These are phyloP conservation scores for Pichia phayaonensis DNA, from an alignment of 805 yeast genomes.

Conservation along the genomic window DNA sequence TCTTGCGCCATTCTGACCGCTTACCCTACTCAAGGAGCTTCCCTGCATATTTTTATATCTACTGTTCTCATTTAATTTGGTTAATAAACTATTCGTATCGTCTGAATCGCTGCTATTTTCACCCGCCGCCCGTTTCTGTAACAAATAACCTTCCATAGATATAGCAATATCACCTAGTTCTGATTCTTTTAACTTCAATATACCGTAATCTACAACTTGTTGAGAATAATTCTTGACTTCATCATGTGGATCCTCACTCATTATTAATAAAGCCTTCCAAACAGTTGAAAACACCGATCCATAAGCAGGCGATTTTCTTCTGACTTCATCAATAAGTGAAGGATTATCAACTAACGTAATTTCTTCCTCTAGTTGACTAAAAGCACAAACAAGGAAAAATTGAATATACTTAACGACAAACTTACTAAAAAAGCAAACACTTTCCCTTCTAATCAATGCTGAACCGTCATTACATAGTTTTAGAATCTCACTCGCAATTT, in stretches of 20 bases:
- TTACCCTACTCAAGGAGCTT: neutral
- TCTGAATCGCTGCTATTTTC: neutral
- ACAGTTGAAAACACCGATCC: conserved; percentile 80
- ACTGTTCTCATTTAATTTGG: neutral
- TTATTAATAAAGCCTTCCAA: conserved; percentile 77
- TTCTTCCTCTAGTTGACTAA: conserved; percentile 76
- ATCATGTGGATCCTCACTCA: conserved; percentile 81
- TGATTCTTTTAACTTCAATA: conserved; percentile 55
- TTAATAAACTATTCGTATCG: conserved; percentile 1
- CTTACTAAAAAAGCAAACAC: conserved; percentile 67
- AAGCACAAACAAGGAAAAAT: conserved; percentile 81
- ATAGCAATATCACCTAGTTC: conserved; percentile 56
- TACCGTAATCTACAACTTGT: conserved; percentile 64
- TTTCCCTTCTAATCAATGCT: conserved; percentile 79
- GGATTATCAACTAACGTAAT: conserved; percentile 58
- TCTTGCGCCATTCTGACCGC: conserved; percentile 3
- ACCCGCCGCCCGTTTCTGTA: conserved; percentile 35
- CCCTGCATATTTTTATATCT: neutral
- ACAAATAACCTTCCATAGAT: conserved; percentile 57
- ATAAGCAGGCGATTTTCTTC: conserved; percentile 69
- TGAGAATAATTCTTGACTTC: conserved; percentile 72
- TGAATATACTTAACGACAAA: conserved; percentile 62
- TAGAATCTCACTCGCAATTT: conserved; percentile 60
- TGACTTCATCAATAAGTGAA: conserved; percentile 51
- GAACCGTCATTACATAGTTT: conserved; percentile 79